Evolutionary conservation across 1,284 basidiomycete genomes (phyloP).

Genomic region (Ceratobasidium sp.): DNA sequence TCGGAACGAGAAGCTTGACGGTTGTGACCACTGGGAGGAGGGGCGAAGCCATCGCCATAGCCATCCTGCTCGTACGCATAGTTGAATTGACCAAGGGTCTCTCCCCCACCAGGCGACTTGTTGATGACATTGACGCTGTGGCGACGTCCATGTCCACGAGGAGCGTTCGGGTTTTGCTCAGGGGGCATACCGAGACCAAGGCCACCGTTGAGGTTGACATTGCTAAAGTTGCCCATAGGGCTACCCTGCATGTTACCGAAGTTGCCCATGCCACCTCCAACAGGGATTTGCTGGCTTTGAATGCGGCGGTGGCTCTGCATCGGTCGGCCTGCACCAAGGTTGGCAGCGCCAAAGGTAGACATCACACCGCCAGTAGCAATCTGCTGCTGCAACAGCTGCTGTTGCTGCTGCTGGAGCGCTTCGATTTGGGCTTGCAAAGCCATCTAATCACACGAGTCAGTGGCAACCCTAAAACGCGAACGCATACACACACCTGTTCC

Average conservation of each 20-base stretch:
- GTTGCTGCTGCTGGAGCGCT: slow-evolving; percentile 85
- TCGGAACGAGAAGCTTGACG: slow-evolving; percentile 77
- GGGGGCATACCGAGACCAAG: slow-evolving; percentile 53
- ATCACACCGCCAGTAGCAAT: slow-evolving; percentile 75
- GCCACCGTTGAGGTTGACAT: slow-evolving; percentile 58
- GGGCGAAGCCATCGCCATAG: slow-evolving; percentile 75
- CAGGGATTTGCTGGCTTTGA: slow-evolving; percentile 69
- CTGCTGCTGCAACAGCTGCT: slow-evolving; percentile 84
- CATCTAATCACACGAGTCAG: slow-evolving; percentile 59
- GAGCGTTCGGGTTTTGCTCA: slow-evolving; percentile 62
- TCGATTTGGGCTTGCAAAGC: slow-evolving; percentile 90
- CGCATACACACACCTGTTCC: slow-evolving; percentile 69
- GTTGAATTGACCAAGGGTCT: slow-evolving; percentile 42
- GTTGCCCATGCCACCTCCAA: slow-evolving; percentile 57
- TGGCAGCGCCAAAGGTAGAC: slow-evolving; percentile 63
- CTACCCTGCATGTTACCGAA: slow-evolving; percentile 54
- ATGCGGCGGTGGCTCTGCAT: slow-evolving; percentile 76
- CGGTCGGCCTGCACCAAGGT: slow-evolving; percentile 61
- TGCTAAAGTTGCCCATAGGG: slow-evolving; percentile 66
- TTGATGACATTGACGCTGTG: slow-evolving; percentile 94
- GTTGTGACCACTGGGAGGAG: slow-evolving; percentile 67
- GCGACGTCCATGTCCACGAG: slow-evolving; percentile 85
- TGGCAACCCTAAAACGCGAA: slow-evolving; percentile 5
- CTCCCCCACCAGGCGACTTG: slow-evolving; percentile 60
- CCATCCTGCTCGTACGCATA: slow-evolving; percentile 54